phyloP scores from a whole-genome alignment of 805 yeast genomes.

The Hanseniaspora mollemarum region DNA sequence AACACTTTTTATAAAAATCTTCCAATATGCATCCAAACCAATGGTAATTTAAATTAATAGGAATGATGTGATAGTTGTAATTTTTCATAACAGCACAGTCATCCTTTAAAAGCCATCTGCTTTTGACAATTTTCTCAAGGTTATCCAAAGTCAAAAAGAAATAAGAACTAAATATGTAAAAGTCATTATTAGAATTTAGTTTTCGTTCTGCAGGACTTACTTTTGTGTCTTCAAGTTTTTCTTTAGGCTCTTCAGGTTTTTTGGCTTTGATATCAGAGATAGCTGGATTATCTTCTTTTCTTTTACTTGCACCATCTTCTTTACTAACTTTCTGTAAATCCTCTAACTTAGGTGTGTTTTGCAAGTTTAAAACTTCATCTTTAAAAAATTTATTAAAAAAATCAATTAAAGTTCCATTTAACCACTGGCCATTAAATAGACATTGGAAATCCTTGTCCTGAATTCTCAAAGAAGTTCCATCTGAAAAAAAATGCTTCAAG shows the following conservation, averaged over 20 bases:
- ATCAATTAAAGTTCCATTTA: slow-evolving; percentile 80
- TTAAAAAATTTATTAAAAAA: slow-evolving; percentile 60
- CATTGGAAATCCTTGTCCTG: slow-evolving; percentile 61
- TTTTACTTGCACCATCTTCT: neutral
- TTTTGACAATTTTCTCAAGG: slow-evolving; percentile 40
- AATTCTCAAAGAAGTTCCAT: slow-evolving; percentile 11
- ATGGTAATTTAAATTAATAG: slow-evolving; percentile 70
- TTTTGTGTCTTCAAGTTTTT: too few relatives aligned
- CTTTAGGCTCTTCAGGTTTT: neutral
- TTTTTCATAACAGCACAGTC: slow-evolving; percentile 40
- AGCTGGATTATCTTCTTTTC: neutral
- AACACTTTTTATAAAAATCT: slow-evolving; percentile 34
- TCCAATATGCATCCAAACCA: slow-evolving; percentile 78
- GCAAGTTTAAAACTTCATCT: slow-evolving; percentile 23
- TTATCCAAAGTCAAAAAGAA: slow-evolving; percentile 45
- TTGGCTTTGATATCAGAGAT: neutral
- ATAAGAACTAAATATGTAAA: slow-evolving; percentile 64
- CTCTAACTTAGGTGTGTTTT: neutral
- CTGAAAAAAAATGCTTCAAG: slow-evolving; percentile 12
- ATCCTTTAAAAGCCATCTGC: slow-evolving; percentile 65
- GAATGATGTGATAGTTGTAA: slow-evolving; percentile 53
- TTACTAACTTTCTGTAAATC: neutral
- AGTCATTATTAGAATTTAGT: slow-evolving; percentile 26
- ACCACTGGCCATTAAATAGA: slow-evolving; percentile 69
- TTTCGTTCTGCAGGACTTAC: neutral